These are phyloP conservation scores for Pythium biforme DNA, from an alignment of 352 stramenopile genomes.

Conservation along the genomic window DNA sequence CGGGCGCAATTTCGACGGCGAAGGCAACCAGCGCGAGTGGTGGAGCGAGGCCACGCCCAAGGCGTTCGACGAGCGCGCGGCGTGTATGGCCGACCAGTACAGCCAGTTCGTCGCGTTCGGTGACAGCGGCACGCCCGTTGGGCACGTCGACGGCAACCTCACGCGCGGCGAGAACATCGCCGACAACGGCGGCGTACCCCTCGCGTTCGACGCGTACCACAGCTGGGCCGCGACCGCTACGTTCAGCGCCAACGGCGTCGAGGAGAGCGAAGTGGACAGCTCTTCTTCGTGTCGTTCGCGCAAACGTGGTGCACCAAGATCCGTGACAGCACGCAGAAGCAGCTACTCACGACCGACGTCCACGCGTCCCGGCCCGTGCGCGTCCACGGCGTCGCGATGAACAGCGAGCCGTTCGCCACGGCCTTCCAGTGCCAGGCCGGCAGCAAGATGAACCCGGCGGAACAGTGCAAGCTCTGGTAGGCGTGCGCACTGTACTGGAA, in stretches of 20 bases:
- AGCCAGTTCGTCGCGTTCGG: slow-evolving; percentile 33
- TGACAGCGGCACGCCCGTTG: slow-evolving; percentile 34
- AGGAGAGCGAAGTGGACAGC: slow-evolving; percentile 32
- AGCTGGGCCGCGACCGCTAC: slow-evolving; percentile 13
- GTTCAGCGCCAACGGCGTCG: slow-evolving; percentile 9
- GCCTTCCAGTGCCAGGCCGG: slow-evolving; percentile 21
- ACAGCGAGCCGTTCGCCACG: slow-evolving; percentile 21
- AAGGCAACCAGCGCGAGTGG: slow-evolving; percentile 90
- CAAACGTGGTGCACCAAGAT: slow-evolving; percentile 60
- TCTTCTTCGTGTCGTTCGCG: slow-evolving; percentile 59
- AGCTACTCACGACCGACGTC: slow-evolving; percentile 36
- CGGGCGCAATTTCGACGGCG: slow-evolving; percentile 75
- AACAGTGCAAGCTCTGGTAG: slow-evolving; percentile 29
- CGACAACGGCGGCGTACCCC: slow-evolving; percentile 59
- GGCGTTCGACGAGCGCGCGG: slow-evolving; percentile 63
- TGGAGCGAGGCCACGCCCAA: slow-evolving; percentile 77
- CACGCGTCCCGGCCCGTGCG: slow-evolving; percentile 38
- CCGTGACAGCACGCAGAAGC: slow-evolving; percentile 33
- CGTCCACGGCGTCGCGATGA: slow-evolving; percentile 26
- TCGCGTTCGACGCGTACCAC: slow-evolving; percentile 62
- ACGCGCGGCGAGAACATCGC: slow-evolving; percentile 78
- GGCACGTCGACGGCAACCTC: slow-evolving; percentile 52
- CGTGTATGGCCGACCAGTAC: slow-evolving; percentile 61
- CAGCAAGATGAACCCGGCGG: slow-evolving; percentile 23
- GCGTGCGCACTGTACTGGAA: too few species aligned